Evolutionary conservation across 768 basidiomycete species (phyloP), one percentile per base, ranked within the genome.

Genomic region (Lanmaoa rubissima): DNA sequence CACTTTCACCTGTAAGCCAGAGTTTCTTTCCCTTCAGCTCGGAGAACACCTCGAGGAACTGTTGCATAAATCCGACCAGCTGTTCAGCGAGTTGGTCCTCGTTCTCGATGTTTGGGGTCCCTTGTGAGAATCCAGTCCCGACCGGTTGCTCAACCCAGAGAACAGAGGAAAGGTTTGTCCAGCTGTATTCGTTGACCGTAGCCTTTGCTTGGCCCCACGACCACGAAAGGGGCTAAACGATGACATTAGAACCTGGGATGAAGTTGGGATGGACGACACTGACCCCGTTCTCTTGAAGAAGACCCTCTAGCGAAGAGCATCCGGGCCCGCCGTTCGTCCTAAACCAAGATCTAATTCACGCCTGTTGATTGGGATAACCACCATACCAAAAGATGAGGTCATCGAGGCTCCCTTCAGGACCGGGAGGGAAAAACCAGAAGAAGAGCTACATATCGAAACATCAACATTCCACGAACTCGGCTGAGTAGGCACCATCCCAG

Each of bases 361-460:
- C 13, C 5, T 7, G 1, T 34, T 12, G 7, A 28, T 17, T 32
- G 8, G 9, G 38, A 44, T 41, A 32, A 10, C 14, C 1, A 11
- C 11, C 55, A 48, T 61, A 86, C 88, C 88, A 90, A 70, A 90
- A 87, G 34, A 90, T 85, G 43, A 91, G 64, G 65, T 90, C 87
- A 62, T 91, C 86, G 5, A 80, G 65, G 60, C 83, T 87, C 19
- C 88, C 89, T 61, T 83, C 74, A 0, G 86, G 86, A 4, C 87
- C 88, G 2, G 88, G 86, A 52, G 89, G 89, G 75, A 89, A 90
- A 72, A 89, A 86, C 88, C 89, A 90, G 74, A 91, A 91, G 75
- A 86, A 91, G 16, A 90, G 78, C 87, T 90, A 52, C 0, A 36
- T 5, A 17, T 12, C 10, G 13, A n/a, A 31, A 14, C 5, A n/a